A percentile compares a stretch with the other conserved stretches of the same genome.
These are phyloP conservation scores for Xylaria acuta DNA, from an alignment of 495 filamentous ascomycete genomes.

Conservation along the genomic window DNA sequence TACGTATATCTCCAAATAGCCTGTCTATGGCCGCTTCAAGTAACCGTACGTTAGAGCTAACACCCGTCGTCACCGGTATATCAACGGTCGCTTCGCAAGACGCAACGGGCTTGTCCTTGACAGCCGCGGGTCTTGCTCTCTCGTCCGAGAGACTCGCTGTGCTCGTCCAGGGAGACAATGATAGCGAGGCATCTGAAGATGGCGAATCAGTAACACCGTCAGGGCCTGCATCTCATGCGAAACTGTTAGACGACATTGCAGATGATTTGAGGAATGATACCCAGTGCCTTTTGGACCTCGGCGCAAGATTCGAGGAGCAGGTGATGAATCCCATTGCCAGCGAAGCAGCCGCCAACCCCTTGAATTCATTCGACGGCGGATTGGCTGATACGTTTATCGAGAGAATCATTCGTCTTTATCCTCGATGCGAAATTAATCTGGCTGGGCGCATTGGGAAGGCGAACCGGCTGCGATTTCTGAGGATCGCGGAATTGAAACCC, in stretches of 20 bases:
- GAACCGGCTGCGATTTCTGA: conserved; percentile 9
- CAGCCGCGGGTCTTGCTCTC: conserved; percentile 16
- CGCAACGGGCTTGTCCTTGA: background rate
- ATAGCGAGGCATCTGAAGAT: conserved; percentile 16
- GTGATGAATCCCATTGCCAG: background rate
- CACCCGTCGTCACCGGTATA: background rate
- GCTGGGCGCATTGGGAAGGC: conserved; percentile 11
- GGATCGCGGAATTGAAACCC: background rate
- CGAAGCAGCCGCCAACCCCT: conserved; percentile 9
- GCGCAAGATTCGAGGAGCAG: conserved; percentile 12
- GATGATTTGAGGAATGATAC: conserved; percentile 12
- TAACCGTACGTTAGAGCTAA: conserved; percentile 1
- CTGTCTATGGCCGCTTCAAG: background rate
- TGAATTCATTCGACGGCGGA: background rate
- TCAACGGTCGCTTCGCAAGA: background rate
- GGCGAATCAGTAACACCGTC: background rate
- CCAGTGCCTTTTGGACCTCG: conserved; percentile 16
- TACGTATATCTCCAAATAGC: background rate
- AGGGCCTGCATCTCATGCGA: background rate
- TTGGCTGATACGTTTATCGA: conserved; percentile 3
- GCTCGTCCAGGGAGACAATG: conserved; percentile 5
- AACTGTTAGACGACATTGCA: conserved; percentile 3
- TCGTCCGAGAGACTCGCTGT: background rate
- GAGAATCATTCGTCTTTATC: conserved; percentile 9
- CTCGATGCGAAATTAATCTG: conserved; percentile 12